Base-by-base conservation (phyloP, 768 basidiomycete species). In the Serendipita sp. region DNA sequence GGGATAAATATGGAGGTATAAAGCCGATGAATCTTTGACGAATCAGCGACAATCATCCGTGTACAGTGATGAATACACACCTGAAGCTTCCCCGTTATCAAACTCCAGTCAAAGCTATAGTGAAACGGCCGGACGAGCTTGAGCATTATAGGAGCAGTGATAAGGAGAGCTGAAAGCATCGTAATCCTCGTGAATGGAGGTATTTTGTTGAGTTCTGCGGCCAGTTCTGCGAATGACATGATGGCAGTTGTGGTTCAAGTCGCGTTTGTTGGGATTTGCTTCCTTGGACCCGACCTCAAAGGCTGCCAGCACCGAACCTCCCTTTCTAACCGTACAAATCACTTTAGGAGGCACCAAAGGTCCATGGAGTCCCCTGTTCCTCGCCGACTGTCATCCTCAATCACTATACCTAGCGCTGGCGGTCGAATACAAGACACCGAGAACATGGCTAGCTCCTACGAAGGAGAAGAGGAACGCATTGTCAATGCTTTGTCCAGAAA, bases 391-490 rank as follows among this genome's bases (percentile, higher is more conserved):
- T 83, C 84, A 10, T 75, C 77, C 2, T 76, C 80, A 38, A 83
- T 79, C 70, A 75, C 82, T 45, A 79, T 28, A 28, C 56, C 56
- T 38, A 8, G 16, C 10, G 28, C 77, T 66, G 56, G 16, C 32
- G 58, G 63, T 63, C 53, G 41, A 32, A 81, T 75, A 64, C 80
- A 80, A 68, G 74, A 78, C 45, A 82, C 85, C 69, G 89, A 91
- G 71, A 85, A 83, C 63, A 78, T 92, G 71, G 91, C 91, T 71
- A 90, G 92, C 73, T 86, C 86, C 24, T 92, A 90, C 72, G 89
- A 92, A 70, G 90, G 89, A 10, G 89, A 92, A 74, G 89, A 92
- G 74, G 90, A 92, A 72, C 83, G 89, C 51, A 90, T 92, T 64
- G 86, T 89, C 68, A 91, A 90, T 66, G 78, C 87, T 4, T 76